Base-by-base conservation (phyloP, 345 rosid genomes). In the Eucalyptus caleyi region DNA sequence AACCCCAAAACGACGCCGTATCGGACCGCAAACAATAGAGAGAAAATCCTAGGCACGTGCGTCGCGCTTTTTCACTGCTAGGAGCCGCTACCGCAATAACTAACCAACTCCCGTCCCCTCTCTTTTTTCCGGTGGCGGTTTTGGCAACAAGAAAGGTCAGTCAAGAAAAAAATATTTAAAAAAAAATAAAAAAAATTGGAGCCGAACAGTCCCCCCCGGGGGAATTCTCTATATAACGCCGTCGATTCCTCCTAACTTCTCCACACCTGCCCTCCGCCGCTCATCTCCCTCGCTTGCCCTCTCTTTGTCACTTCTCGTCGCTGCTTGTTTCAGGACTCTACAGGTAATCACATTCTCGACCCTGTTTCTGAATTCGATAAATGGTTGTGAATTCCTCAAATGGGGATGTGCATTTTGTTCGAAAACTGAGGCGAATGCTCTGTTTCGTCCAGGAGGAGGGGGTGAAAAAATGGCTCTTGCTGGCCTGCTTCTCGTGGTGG, bases 381-480 rank as follows among this genome's bases (percentile, higher is more conserved):
- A 34, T 3, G 23, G 81, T 11, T 2, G 44, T 34, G 82, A 77
- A 90, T 88, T 90, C 72, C 88, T 89, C 90, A 34, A 19, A 88
- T 16, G 30, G 24, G 26, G n/a, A 5, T 69, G 16, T 12, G 72
- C 87, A 89, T 42, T 65, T 88, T 67, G 44, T 21, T 77, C 42
- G 15, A 21, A 77, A 42, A 6, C 72, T 18, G 8, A 42, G 77
- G 88, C 5, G 8, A n/a, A 18, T 19, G 83, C 53, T 45, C 26
- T 54, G 53, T 90, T 50, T 24, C 18, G 24, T 88, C 50, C 37
- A 14, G n/a, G 60, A 88, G 51, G 65, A 83, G 47, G 54, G 69
- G 21, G 54, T n/a, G 94, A 47, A 91, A 88, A 86, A 95, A 77
- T 96, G 99, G 94, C 89, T 91, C 87, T 92, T 50, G 50, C 56